phyloP scores from a whole-genome alignment of 1,284 basidiomycete species.

The Heterobasidion parviporum region DNA sequence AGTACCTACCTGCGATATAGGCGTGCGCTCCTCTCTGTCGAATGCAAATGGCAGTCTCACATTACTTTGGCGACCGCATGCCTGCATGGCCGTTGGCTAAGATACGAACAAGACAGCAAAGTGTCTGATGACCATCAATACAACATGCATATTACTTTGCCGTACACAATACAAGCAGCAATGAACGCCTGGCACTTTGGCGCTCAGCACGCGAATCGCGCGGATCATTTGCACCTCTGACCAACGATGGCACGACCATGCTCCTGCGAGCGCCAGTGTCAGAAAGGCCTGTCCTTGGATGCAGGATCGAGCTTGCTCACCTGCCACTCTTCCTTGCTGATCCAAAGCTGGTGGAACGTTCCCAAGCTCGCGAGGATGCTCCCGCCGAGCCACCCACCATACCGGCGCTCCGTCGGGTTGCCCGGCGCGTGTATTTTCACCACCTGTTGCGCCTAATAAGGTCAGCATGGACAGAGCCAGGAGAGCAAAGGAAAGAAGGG shows the following conservation, averaged over 20 bases:
- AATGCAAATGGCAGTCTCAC: not conserved
- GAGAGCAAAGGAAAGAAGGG: not conserved
- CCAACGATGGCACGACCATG: slow-evolving; percentile 72
- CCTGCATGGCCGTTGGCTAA: not conserved
- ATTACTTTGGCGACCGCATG: not conserved
- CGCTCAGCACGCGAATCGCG: too few relatives aligned
- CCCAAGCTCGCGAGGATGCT: slow-evolving; percentile 89
- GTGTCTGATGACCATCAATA: too few relatives aligned
- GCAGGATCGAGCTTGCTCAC: slow-evolving; percentile 33
- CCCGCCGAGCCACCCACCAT: slow-evolving; percentile 90
- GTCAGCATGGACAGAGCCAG: not conserved
- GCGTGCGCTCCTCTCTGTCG: not conserved
- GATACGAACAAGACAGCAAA: not conserved
- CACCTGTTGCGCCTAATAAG: slow-evolving; percentile 21
- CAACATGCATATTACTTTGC: too few relatives aligned
- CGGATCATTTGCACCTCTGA: slow-evolving; percentile 66
- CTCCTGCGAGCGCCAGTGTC: slow-evolving; percentile 36
- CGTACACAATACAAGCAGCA: too few relatives aligned
- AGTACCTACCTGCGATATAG: not conserved
- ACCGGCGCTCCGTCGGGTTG: slow-evolving; percentile 81
- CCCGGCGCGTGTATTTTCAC: slow-evolving; percentile 87
- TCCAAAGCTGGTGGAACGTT: slow-evolving; percentile 96
- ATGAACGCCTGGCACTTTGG: too few relatives aligned
- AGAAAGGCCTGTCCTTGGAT: not conserved
- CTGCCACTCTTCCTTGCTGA: slow-evolving; percentile 88